A percentile compares a stretch with the other conserved stretches of the same genome.
phyloP scores from a whole-genome alignment of 305 asterid species.

The Solanum hybrid region DNA sequence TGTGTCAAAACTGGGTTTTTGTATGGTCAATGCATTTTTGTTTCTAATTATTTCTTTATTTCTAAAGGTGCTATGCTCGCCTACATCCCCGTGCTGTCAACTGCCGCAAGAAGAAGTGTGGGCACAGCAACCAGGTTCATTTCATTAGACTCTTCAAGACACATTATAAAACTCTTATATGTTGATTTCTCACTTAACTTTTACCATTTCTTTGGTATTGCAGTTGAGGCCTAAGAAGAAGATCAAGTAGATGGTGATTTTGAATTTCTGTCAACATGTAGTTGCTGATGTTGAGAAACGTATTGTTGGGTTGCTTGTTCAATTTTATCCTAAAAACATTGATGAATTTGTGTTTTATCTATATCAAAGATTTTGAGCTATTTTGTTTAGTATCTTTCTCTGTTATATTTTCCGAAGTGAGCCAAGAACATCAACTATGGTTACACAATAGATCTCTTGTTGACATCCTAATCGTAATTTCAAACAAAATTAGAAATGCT shows the following conservation, averaged over 20 bases:
- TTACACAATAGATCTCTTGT: background rate
- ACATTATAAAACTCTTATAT: background rate
- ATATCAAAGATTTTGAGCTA: background rate
- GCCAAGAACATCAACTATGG: background rate
- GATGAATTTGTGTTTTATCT: background rate
- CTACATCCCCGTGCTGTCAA: conserved; percentile 26
- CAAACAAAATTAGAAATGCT: background rate
- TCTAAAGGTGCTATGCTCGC: conserved; percentile 25
- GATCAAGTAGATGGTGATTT: conserved; percentile 44
- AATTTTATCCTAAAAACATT: background rate
- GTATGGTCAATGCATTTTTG: background rate
- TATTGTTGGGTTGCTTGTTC: background rate
- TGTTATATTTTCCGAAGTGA: background rate
- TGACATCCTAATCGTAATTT: background rate
- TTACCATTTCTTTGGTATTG: background rate
- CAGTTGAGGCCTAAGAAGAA: conserved; percentile 84
- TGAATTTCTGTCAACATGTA: background rate
- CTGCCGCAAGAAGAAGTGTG: conserved; percentile 33
- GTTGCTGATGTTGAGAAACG: background rate
- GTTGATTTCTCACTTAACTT: background rate
- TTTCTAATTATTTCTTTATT: background rate
- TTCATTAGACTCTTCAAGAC: background rate
- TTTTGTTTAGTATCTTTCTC: background rate
- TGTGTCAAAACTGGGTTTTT: background rate
- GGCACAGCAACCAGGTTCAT: conserved; percentile 27